Percentiles rank a stretch among this genome's conserved stretches.
Conservation (phyloP, 306 rosid species). For the Comarum palustre region DNA sequence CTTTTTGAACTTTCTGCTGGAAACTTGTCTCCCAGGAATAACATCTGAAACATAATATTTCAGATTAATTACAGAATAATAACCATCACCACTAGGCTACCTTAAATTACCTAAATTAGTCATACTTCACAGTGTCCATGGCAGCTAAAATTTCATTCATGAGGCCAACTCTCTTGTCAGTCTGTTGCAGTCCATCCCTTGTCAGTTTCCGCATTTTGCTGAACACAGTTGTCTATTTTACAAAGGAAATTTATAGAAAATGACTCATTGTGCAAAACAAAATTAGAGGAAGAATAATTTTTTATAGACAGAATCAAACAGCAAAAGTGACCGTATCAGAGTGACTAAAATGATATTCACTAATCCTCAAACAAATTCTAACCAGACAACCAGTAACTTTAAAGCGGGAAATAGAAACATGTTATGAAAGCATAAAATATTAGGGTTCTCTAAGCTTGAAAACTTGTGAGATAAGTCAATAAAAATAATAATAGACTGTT, state of each 20-base stretch:
- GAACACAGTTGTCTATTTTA: constrained; percentile 49
- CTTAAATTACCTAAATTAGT: constrained; percentile 10
- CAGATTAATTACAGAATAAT: constrained; percentile 28
- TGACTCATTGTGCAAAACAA: not conserved
- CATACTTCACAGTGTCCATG: constrained; percentile 91
- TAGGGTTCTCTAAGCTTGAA: not conserved
- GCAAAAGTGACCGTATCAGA: not conserved
- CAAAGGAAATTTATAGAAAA: not conserved
- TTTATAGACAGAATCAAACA: not conserved
- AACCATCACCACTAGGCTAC: not conserved
- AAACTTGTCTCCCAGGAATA: constrained; percentile 94
- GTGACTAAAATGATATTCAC: not conserved
- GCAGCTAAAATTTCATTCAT: constrained; percentile 80
- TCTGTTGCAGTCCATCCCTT: constrained; percentile 64
- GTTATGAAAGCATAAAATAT: not conserved
- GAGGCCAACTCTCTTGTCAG: constrained; percentile 89
- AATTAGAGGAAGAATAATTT: not conserved
- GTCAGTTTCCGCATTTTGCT: constrained; percentile 71
- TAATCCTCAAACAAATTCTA: not conserved
- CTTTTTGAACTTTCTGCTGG: constrained; percentile 58
- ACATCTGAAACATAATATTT: constrained; percentile 56
- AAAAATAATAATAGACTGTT: not conserved
- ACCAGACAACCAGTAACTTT: not conserved
- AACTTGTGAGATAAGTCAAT: not conserved
- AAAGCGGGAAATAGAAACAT: not conserved